phyloP scores from a whole-genome alignment of 768 basidiomycete genomes.

The Leccinum truebloodii region DNA sequence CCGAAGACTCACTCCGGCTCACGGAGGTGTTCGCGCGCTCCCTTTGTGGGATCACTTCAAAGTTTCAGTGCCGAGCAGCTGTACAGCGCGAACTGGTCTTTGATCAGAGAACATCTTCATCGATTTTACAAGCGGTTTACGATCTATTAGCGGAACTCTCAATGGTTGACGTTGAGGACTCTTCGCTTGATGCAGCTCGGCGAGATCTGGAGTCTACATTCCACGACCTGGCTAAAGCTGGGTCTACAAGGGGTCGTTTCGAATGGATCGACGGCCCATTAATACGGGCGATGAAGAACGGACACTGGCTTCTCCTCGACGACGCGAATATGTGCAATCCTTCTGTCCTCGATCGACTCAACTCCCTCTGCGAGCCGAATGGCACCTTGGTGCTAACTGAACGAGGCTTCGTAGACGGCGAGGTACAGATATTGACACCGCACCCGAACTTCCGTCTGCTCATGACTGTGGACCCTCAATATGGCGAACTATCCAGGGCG shows the following conservation, averaged over 20 bases:
- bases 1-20: slow-evolving; percentile 42
- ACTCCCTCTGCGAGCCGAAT: slow-evolving; percentile 89
- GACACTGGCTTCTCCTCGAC: slow-evolving; percentile 89
- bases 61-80: slow-evolving; percentile 14
- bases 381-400: slow-evolving; percentile 87
- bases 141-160: slow-evolving; percentile 33
- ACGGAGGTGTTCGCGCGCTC: slow-evolving; percentile 43
- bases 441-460: slow-evolving; percentile 91
- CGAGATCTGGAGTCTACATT: slow-evolving; percentile 24
- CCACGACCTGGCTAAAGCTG: slow-evolving; percentile 20
- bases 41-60: slow-evolving; percentile 20
- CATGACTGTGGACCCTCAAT: slow-evolving; percentile 89
- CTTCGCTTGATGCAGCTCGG: slow-evolving; percentile 13
- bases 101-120: slow-evolving; percentile 15
- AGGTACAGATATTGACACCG: slow-evolving; percentile 72
- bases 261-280: slow-evolving; percentile 97
- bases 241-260: slow-evolving; percentile 56
- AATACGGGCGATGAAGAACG: slow-evolving; percentile 78
- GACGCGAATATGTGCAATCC: slow-evolving; percentile 94
- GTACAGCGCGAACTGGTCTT: slow-evolving; percentile 22
- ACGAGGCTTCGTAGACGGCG: slow-evolving; percentile 78
- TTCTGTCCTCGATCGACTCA: slow-evolving; percentile 94
- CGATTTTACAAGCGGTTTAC: slow-evolving; percentile 27
- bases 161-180: slow-evolving; percentile 9
- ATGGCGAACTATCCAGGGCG: slow-evolving; percentile 93